Base-by-base conservation (phyloP, 768 basidiomycete species). In the Termitomyces sp. region DNA sequence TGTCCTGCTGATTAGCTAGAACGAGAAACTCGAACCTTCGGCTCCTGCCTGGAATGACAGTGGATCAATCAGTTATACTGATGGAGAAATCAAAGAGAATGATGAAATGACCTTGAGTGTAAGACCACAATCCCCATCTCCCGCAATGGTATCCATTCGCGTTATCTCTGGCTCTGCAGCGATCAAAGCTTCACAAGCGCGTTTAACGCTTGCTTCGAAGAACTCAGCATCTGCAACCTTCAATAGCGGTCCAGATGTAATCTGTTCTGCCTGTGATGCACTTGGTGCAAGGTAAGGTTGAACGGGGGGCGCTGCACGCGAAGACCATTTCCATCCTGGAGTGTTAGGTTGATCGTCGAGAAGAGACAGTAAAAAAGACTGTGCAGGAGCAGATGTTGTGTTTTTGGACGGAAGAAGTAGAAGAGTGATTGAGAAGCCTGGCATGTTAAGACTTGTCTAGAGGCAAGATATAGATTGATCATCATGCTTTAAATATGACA, bases 381-480 rank as follows among this genome's bases (percentile, higher is more conserved):
- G 55, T 6, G 72, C 64, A 7, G 80, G 75, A 1, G 73, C 70
- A 37, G 68, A 64, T 1, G 70, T 54, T 25, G 79, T 77, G 40
- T 72, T 59, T 44, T 71, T 48, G 30, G 72, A 66, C 0, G 94
- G 89, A 10, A 96, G 81, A 9, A 91, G 80, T 16, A 94, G 76
- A 17, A 94, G 77, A 1, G 91, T 89, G 58, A 96, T 74, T 16
- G 91, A 94, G 68, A 95, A 91, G 2, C 94, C 94, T 30, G 92
- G 90, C 90, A 94, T 94, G 70, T 93, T 94, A 61, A 96, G 79
- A 56, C 88, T 91, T 23, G 91, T 94, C 92, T 88, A 68, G 14
- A 2, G n/a, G n/a, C 48, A 35, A 42, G 45, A 5, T 5, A 11
- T 43, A 19, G 16, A 28, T 42, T 48, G 42, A 10, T 56, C 14